phyloP scores from a whole-genome alignment of 257 asterid genomes.

The Plantago elongata region DNA sequence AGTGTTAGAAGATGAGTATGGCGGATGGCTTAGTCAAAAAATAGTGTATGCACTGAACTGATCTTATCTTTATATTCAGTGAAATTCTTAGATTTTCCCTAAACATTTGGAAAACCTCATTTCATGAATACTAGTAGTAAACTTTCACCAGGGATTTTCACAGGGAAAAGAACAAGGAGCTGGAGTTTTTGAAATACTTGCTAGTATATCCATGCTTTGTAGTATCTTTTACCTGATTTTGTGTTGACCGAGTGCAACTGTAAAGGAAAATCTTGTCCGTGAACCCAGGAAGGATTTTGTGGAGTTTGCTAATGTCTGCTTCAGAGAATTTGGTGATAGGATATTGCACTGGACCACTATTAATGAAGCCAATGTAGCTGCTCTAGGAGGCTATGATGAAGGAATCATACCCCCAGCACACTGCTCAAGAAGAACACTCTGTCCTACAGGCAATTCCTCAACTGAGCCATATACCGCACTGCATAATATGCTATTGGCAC shows the following conservation, averaged over 20 bases:
- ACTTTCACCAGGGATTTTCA: too few relatives aligned
- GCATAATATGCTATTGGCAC: slow-evolving; percentile 46
- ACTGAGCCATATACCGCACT: slow-evolving; percentile 41
- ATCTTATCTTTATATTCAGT: background rate
- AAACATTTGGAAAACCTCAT: too few relatives aligned
- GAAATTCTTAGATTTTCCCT: too few relatives aligned
- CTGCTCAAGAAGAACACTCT: slow-evolving; percentile 24
- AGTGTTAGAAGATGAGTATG: slow-evolving; percentile 50
- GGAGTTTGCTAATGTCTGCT: slow-evolving; percentile 46
- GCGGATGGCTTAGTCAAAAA: slow-evolving; percentile 47
- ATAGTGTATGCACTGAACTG: slow-evolving; percentile 33
- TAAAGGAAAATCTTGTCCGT: background rate
- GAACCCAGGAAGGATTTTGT: slow-evolving; percentile 39
- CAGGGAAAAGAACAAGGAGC: too few relatives aligned
- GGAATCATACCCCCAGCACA: slow-evolving; percentile 31
- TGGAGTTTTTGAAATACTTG: too few relatives aligned
- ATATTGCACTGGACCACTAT: slow-evolving; percentile 49
- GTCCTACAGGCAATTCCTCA: slow-evolving; percentile 33
- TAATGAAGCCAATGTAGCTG: slow-evolving; percentile 40
- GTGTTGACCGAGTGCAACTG: background rate
- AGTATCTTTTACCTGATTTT: background rate
- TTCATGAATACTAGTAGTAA: too few relatives aligned
- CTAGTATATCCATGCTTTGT: background rate
- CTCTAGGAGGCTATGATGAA: slow-evolving; percentile 33
- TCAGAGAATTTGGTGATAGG: slow-evolving; percentile 56